Conservation (phyloP, 2,329 filamentous ascomycete species). For the Trichoderma harzianum region DNA sequence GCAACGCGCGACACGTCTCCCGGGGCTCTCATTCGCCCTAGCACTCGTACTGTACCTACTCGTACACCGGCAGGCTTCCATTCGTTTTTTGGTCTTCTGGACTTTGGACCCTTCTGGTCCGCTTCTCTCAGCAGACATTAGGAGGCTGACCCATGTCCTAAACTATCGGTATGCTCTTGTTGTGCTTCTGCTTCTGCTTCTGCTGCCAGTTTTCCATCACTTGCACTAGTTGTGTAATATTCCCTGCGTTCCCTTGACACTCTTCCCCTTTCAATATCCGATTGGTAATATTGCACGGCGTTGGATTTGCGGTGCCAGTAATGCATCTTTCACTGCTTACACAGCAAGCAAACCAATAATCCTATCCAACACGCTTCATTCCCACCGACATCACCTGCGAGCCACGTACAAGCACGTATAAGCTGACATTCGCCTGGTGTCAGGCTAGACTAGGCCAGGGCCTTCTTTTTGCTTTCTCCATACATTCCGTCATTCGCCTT, state of each 20-base stretch:
- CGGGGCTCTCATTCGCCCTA: slow-evolving; percentile 2
- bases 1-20: slow-evolving; percentile 8
- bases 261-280: background rate
- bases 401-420: background rate
- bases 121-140: slow-evolving; percentile 3
- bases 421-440: background rate
- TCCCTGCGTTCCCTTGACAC: background rate
- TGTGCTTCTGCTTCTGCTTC: background rate
- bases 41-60: background rate
- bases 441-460: slow-evolving; percentile 12
- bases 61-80: background rate
- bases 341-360: background rate
- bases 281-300: background rate
- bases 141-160: slow-evolving; percentile 16
- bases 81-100: slow-evolving; percentile 2
- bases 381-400: background rate
- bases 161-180: slow-evolving; percentile 13
- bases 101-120: slow-evolving; percentile 2
- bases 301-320: background rate
- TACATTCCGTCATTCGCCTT: background rate
- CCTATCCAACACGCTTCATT: background rate
- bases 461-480: background rate
- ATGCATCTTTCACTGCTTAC: background rate
- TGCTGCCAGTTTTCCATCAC: background rate
- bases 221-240: background rate